Evolutionary conservation across 148 eudicot species (phyloP).

Genomic region (Rhododendron williamsianum): DNA sequence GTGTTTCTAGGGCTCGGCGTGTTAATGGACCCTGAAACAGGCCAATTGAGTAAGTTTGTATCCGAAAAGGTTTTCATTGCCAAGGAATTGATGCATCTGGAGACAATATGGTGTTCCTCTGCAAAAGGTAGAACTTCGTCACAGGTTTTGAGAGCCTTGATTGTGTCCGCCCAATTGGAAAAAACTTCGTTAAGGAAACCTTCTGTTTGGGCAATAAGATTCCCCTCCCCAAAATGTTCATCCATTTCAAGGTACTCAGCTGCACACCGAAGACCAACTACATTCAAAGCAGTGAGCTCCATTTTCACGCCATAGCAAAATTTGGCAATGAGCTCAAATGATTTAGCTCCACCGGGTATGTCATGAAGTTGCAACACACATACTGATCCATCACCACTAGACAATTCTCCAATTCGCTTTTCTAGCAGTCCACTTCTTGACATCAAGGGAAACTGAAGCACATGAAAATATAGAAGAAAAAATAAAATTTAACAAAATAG

Average conservation of each 20-base stretch:
- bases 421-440: constrained; percentile 63
- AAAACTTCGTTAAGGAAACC: constrained; percentile 51
- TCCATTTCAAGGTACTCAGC: constrained; percentile 63
- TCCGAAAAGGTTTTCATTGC: constrained; percentile 60
- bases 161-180: constrained; percentile 55
- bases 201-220: constrained; percentile 54
- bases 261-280: constrained; percentile 63
- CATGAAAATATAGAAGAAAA: background rate
- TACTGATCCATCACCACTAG: constrained; percentile 33
- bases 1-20: constrained; percentile 20
- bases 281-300: constrained; percentile 52
- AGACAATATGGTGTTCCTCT: constrained; percentile 52
- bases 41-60: constrained; percentile 40
- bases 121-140: constrained; percentile 50
- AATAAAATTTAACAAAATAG: background rate
- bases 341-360: constrained; percentile 61
- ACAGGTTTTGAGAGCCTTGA: constrained; percentile 56
- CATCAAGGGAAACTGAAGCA: constrained; percentile 54
- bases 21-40: constrained; percentile 22
- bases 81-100: constrained; percentile 55
- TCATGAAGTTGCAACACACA: constrained; percentile 43
- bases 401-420: constrained; percentile 43
- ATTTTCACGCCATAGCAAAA: constrained; percentile 68
- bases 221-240: constrained; percentile 69
- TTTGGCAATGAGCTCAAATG: constrained; percentile 56